Evolutionary conservation across 2,329 filamentous ascomycete genomes (phyloP).

Genomic region (Ophiocordyceps camponoti-leonardi): DNA sequence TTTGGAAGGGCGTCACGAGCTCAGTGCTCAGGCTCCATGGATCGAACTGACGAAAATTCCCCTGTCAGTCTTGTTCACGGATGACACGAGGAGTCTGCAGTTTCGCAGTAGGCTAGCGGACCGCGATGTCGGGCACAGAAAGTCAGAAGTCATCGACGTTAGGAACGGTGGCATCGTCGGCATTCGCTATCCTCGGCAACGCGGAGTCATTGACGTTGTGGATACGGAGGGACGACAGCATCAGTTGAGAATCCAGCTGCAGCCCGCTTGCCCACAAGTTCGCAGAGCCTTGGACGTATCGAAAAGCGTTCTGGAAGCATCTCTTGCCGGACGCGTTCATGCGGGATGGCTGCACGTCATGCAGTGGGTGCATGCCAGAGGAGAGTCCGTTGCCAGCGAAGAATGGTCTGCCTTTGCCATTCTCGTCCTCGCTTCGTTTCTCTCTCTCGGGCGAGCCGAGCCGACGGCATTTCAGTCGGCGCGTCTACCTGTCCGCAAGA

Average conservation of each 20-base stretch:
- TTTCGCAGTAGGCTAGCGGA: slow-evolving; percentile 33
- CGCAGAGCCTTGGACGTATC: slow-evolving; percentile 42
- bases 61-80: slow-evolving; percentile 40
- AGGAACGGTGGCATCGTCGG: slow-evolving; percentile 29
- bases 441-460: slow-evolving; percentile 35
- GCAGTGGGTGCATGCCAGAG: slow-evolving; percentile 44
- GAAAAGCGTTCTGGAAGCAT: slow-evolving; percentile 43
- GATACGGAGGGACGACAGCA: slow-evolving; percentile 46
- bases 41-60: slow-evolving; percentile 50
- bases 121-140: slow-evolving; percentile 30
- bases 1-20: slow-evolving; percentile 42
- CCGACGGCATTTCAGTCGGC: slow-evolving; percentile 8
- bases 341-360: slow-evolving; percentile 59
- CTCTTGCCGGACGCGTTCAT: slow-evolving; percentile 41
- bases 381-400: slow-evolving; percentile 26
- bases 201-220: slow-evolving; percentile 47
- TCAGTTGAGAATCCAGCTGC: slow-evolving; percentile 49
- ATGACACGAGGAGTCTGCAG: slow-evolving; percentile 42
- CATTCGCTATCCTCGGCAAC: slow-evolving; percentile 38
- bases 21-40: slow-evolving; percentile 64
- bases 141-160: slow-evolving; percentile 27
- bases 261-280: slow-evolving; percentile 47
- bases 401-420: slow-evolving; percentile 58
- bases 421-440: slow-evolving; percentile 44
- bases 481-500: slow-evolving; percentile 13